A percentile compares a stretch with the other conserved stretches of the same genome.
Evolutionary conservation across 768 basidiomycete genomes (phyloP).

Genomic region (Mycena capillaripes): DNA sequence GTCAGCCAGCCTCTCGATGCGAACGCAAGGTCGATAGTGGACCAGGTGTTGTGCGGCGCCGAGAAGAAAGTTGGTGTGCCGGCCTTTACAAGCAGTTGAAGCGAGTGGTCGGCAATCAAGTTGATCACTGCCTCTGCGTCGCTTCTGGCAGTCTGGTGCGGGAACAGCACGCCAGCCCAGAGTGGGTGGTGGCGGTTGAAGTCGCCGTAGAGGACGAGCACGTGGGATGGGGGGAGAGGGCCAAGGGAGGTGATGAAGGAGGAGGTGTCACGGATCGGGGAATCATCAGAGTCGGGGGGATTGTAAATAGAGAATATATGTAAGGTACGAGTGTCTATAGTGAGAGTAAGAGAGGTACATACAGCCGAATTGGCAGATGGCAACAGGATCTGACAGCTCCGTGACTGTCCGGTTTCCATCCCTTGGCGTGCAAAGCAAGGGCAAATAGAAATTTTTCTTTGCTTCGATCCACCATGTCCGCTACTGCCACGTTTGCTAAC

Average conservation of each 20-base stretch:
- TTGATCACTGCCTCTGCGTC: neutral
- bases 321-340: too few relatives aligned
- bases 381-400: neutral
- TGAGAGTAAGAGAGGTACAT: too few relatives aligned
- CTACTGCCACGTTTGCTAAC: neutral
- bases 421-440: too few relatives aligned
- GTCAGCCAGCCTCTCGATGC: too few relatives aligned
- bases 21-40: too few relatives aligned
- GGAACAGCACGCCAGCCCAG: neutral
- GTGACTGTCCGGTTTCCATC: too few relatives aligned
- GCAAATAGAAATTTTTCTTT: neutral
- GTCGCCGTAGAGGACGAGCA: neutral
- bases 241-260: neutral
- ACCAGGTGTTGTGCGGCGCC: too few relatives aligned
- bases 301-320: too few relatives aligned
- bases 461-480: conserved; percentile 3
- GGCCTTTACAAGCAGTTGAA: neutral
- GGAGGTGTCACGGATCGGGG: too few relatives aligned
- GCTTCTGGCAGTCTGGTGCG: neutral
- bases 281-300: too few relatives aligned
- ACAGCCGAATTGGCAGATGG: neutral
- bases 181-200: neutral
- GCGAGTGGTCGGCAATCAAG: neutral
- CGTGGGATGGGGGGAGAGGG: neutral
- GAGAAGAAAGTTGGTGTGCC: neutral